phyloP scores from a whole-genome alignment of 176 grass and related monocot species.

The Oryza coarctata region DNA sequence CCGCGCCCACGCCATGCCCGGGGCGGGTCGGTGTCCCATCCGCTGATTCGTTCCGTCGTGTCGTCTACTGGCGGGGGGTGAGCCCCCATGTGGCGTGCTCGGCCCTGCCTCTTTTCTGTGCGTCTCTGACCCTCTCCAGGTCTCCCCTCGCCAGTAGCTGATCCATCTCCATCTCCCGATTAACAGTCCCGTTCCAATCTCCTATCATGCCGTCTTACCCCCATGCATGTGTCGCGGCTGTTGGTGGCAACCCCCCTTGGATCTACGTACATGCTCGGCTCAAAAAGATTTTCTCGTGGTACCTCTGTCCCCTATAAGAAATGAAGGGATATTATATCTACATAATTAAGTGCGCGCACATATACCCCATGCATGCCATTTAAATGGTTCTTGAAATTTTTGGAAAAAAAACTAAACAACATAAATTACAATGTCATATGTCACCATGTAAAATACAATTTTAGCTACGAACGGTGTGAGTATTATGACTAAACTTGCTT shows the following conservation, averaged over 20 bases:
- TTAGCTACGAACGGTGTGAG: too few species aligned
- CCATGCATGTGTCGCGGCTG: background rate
- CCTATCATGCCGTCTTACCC: background rate
- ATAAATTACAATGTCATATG: too few species aligned
- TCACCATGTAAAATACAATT: too few species aligned
- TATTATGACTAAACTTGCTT: too few species aligned
- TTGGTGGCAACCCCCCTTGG: background rate
- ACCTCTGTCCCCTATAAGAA: too few species aligned
- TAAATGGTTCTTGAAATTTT: too few species aligned
- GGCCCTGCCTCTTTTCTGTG: background rate
- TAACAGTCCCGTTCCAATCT: background rate
- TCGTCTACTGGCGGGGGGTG: background rate
- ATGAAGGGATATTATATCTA: background rate
- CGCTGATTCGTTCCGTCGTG: background rate
- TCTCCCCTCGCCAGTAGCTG: background rate
- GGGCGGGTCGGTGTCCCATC: background rate
- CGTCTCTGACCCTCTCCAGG: background rate
- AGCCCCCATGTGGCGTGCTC: constrained; percentile 42
- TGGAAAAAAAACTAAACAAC: too few species aligned
- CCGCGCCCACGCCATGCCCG: background rate
- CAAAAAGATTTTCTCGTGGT: background rate
- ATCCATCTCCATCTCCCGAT: background rate
- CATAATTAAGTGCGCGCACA: too few species aligned
- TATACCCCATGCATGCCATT: too few species aligned
- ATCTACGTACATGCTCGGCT: background rate